Base-by-base conservation (phyloP, 2,329 filamentous ascomycete genomes). In the Aspergillus ochraceus region DNA sequence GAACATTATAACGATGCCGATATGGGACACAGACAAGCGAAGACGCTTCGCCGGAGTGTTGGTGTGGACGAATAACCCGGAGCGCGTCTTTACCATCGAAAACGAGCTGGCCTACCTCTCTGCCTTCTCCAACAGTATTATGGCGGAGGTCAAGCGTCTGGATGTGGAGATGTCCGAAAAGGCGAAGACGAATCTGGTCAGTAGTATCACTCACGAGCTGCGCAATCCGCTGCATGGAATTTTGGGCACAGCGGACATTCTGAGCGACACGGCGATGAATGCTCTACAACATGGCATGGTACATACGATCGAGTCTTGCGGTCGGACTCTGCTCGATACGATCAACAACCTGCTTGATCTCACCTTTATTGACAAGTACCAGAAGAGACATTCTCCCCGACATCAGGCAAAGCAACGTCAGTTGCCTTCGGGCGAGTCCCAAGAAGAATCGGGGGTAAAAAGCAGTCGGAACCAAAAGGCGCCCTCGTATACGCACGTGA, bases 321-420 rank as follows among this genome's bases (percentile, higher is more conserved):
- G 75, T 1, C 70, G 73, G 2, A 79, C 78, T 0, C 64, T 81
- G 0, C 64, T 80, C 1, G 77, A 79, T 51, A 78, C 76, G 0
- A 73, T 81, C 49, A 75, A 77, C 45, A 69, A 76, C 50, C 58
- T 77, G 20, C 69, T 77, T 0, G 74, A 76, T 11, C 68, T 70
- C 14, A 62, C 71, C 0, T 66, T 65, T n/a, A 72, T 74, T 42
- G 69, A 71, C 50, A 62, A 69, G 6, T 57, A 67, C 32, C 22
- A 55, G 22, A 58, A 57, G 22, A 59, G 52, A 14, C 17, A 47
- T 17, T 22, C 55, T 8, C 9, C 45, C 8, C 19, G 10, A 5
- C 45, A 54, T 50, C 26, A n/a, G 17, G 50, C 50, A 22, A 47
- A 20, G 45, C 45, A 24, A 5, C 10, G 45, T 2, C 45, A 47